Evolutionary conservation across 139 green algal genomes (phyloP).

Genomic region (Coelastrella sp.): DNA sequence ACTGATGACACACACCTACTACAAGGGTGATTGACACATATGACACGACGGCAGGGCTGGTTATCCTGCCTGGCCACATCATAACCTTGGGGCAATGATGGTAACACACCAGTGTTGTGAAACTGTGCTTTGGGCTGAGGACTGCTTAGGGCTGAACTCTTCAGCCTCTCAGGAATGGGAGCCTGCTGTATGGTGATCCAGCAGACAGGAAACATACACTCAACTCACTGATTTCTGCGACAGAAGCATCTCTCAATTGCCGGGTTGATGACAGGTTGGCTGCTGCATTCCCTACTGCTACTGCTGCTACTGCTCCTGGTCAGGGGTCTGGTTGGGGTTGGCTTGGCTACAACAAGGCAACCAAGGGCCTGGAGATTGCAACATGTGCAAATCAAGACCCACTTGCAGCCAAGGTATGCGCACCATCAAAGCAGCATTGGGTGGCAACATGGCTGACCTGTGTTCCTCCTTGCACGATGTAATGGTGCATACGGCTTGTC

Average conservation of each 20-base stretch:
- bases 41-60: too few species aligned
- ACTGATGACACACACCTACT: too few species aligned
- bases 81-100: too few species aligned
- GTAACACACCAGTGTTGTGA: too few species aligned
- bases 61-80: too few species aligned
- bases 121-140: too few species aligned
- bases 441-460: too few species aligned
- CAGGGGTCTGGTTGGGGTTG: conserved; percentile 97
- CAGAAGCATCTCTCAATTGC: neutral
- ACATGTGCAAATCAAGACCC: conserved; percentile 95
- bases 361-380: conserved; percentile 75
- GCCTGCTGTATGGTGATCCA: neutral
- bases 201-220: neutral
- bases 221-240: neutral
- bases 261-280: neutral
- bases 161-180: too few species aligned
- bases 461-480: too few species aligned
- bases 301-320: neutral
- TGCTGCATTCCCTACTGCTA: neutral
- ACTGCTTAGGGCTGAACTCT: too few species aligned
- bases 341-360: conserved; percentile 89
- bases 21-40: too few species aligned
- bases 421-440: neutral
- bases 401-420: conserved; percentile 63
- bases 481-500: too few species aligned